Base-by-base conservation (phyloP, 495 filamentous ascomycete species). In the Monascus purpureus region DNA sequence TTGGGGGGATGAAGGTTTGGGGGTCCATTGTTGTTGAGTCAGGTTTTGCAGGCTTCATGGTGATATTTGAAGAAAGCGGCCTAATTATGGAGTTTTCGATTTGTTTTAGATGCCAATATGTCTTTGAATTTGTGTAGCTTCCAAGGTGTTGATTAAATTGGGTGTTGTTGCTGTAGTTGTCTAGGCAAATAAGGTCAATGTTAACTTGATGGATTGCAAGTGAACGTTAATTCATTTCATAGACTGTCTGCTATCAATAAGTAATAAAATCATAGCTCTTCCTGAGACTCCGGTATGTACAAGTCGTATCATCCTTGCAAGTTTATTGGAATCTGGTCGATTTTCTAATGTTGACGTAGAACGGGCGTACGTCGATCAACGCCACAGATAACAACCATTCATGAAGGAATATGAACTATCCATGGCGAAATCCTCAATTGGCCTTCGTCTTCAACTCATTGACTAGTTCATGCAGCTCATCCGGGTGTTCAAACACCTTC, bases 401-500 rank as follows among this genome's bases (percentile, higher is more conserved):
- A n/a, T n/a, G n/a, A n/a, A n/a, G n/a, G n/a, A n/a, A n/a, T n/a
- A n/a, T n/a, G n/a, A n/a, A n/a, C n/a, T n/a, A n/a, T n/a, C n/a
- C n/a, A n/a, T n/a, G n/a, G n/a, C n/a, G n/a, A n/a, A n/a, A n/a
- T n/a, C n/a, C n/a, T n/a, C n/a, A n/a, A n/a, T n/a, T n/a, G 4
- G 19, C 29, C 13, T 14, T 20, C 19, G 6, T 14, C 8, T 6
- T 52, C 35, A 77, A 39, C 15, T 46, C 45, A 38, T 61, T 60
- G 2, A 79, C 50, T 31, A 54, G 54, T 29, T 45, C 46, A 37
- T 66, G 53, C 16, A 82, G 37, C 54, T 93, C 83, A 20, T 61
- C 49, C 4, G 88, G 72, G 17, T 81, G 63, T 31, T 80, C 72
- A 59, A 93, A 94, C 1, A 87, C 73, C 44, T 71, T 70, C 86